Conservation (phyloP, 768 basidiomycete species). For the Boletus barrowsii region DNA sequence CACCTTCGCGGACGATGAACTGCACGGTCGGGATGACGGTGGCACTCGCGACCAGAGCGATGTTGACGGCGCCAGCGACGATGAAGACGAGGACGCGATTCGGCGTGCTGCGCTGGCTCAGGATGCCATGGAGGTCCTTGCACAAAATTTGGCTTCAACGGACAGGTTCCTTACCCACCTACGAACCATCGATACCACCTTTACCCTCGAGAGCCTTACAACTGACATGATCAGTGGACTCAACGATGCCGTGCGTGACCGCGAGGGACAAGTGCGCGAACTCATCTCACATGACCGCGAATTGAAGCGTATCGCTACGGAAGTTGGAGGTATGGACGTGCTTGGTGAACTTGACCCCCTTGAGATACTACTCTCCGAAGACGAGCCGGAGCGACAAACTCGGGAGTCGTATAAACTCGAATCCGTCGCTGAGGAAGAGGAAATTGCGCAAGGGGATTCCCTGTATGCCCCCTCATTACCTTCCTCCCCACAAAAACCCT, state of each 20-base stretch:
- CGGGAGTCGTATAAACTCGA: constrained; percentile 32
- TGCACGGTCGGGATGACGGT: constrained; percentile 10
- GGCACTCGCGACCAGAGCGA: constrained; percentile 12
- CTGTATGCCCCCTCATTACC: constrained; percentile 39
- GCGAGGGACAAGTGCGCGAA: constrained; percentile 80
- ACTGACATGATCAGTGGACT: constrained; percentile 74
- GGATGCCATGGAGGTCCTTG: constrained; percentile 72
- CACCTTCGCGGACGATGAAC: constrained; percentile 19
- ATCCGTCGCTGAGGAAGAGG: constrained; percentile 40
- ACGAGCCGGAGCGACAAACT: constrained; percentile 26
- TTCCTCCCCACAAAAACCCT: constrained; percentile 52
- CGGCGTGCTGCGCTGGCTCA: constrained; percentile 27
- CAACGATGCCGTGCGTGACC: constrained; percentile 70
- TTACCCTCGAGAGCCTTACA: constrained; percentile 62
- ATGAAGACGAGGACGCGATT: constrained; percentile 27
- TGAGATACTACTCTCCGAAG: constrained; percentile 35
- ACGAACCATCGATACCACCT: constrained; percentile 57
- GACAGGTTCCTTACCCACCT: constrained; percentile 74
- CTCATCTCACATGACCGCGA: constrained; percentile 76
- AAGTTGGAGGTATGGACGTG: constrained; percentile 74
- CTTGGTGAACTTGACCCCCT: constrained; percentile 69
- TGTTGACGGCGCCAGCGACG: constrained; percentile 17
- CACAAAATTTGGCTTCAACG: constrained; percentile 71
- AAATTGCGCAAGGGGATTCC: constrained; percentile 39
- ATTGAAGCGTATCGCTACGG: constrained; percentile 70